A percentile compares a stretch with the other conserved stretches of the same genome.
These are phyloP conservation scores for Omphalotus guepiniiformis DNA, from an alignment of 768 basidiomycete genomes.

Conservation along the genomic window DNA sequence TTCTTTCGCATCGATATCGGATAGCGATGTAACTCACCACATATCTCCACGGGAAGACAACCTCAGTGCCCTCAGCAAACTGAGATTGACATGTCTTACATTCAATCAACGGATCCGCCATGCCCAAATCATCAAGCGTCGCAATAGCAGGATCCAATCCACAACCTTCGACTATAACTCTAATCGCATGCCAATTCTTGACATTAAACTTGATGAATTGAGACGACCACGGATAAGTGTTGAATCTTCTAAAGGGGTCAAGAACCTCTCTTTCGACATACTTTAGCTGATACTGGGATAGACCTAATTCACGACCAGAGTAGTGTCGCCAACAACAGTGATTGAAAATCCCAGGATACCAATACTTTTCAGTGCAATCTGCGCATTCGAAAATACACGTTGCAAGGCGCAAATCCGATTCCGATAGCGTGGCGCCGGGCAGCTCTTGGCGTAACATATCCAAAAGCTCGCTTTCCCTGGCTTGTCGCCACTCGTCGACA, in stretches of 20 bases:
- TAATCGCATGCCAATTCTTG: background rate
- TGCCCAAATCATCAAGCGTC: background rate
- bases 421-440: background rate
- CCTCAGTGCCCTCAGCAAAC: no score
- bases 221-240: background rate
- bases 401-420: background rate
- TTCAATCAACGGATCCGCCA: background rate
- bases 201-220: background rate
- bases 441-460: background rate
- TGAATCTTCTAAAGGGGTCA: no score
- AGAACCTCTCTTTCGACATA: no score
- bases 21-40: no score
- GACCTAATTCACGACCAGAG: background rate
- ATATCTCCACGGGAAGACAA: no score
- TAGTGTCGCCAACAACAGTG: background rate
- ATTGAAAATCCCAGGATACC: background rate
- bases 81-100: conserved; percentile 2
- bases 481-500: background rate
- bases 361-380: background rate
- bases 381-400: background rate
- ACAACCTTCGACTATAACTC: background rate
- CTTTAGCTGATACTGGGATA: background rate
- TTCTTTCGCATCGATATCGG: no score
- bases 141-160: background rate
- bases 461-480: background rate